Base-by-base conservation (phyloP, 495 filamentous ascomycete genomes). In the Hypoxylon lenormandii region DNA sequence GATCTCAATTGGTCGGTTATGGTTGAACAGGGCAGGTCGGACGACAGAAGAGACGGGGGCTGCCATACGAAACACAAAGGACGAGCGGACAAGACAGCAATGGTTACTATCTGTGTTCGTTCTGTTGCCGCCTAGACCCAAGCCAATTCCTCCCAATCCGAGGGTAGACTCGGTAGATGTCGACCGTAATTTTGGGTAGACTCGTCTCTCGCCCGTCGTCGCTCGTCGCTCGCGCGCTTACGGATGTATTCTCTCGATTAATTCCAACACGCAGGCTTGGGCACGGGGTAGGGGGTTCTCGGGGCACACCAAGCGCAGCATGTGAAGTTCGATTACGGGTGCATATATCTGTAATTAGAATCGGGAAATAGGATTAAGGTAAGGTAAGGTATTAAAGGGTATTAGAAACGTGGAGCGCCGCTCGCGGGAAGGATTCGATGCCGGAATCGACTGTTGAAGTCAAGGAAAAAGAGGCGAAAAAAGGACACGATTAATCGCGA, bases 51-150 rank as follows among this genome's bases (percentile, higher is more conserved):
- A 69, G 60, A 67, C 40, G 62, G 58, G 60, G 74, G 53, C 53
- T 73, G 74, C 62, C 73, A 75, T 69, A 73, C 60, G 55, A 51
- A 66, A 37, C 58, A 62, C 56, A 62, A 66, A 19, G 15, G 38
- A 49, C 5, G 33, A 48, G 21, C n/a, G 49, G 15, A 52, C 16
- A 12, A 16, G 54, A 51, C 43, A 56, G 45, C 28, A 48, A 49
- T 54, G 47, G 26, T 46, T 23, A 63, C 22, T 36, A 37, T 46
- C 30, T 23, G 26, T n/a, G 4, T 30, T 10, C 37, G 49, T 18
- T 36, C 33, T 30, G 11, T 47, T n/a, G 12, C 21, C 18, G 15
- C n/a, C 36, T 4, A 22, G 5, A 26, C 42, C 28, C 18, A 50
- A 56, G 4, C 40, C 46, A 42, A 53, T 49, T 65, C 40, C 54